Base-by-base conservation (phyloP, 1,284 basidiomycete genomes). In the Puccinia triticina region DNA sequence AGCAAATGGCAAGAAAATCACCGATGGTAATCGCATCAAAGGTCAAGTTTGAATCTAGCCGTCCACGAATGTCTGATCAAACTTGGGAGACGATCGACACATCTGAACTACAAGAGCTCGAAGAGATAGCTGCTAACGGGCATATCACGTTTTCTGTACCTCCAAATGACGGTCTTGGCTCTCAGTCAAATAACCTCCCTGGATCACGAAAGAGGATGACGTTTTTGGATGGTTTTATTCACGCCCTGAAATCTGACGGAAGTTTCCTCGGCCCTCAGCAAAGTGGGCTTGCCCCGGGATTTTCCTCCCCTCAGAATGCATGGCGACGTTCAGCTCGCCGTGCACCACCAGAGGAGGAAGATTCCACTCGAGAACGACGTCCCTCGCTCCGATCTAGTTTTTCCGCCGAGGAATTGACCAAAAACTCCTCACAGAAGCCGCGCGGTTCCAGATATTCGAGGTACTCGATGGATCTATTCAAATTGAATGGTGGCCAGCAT, bases 191-290 rank as follows among this genome's bases (percentile, higher is more conserved):
- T 29, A 43, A 48, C 55, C 55, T 23, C 29, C 46, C 57, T 5
- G n/a, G n/a, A 64, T 32, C 50, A 21, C 43, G 32, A 11, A 82
- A 61, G 46, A 37, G 72, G 10, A 50, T 50, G 34, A 82, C 79
- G 10, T 73, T 82, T 37, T 18, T 75, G 55, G 72, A 82, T 37
- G 79, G 79, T 18, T 75, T 82, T 40, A 61, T 82, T n/a, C 79
- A 67, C 29, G 79, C 53, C 4, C n/a, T 82, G 18, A 53, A 82
- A 53, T 72, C 78, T 26, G 67, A 80, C n/a, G 50, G 32, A 43
- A 55, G 75, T 23, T 77, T 77, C 53, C 57, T 77, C 29, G 59
- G 55, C 14, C 75, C 59, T 48, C 75, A 77, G 34, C 57, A 40
- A 26, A 66, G 75, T 64, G 40, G 57, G 3, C 26, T 77, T 40